Evolutionary conservation across 306 rosid genomes (phyloP), one percentile per base, ranked within the genome.

Genomic region (Vigna unguiculata): DNA sequence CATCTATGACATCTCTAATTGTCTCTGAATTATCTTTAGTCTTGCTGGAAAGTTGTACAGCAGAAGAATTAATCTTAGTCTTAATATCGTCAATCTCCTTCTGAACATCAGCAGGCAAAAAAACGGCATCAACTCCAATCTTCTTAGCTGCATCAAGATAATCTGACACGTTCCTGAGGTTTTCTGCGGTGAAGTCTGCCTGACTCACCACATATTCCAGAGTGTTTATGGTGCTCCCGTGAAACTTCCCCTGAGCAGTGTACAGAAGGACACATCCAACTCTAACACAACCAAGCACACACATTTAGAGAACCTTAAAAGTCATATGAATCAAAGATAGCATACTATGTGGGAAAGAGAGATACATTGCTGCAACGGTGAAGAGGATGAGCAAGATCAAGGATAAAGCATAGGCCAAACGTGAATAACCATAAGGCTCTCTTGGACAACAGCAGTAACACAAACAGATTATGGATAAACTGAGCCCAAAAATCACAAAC

Each of bases 401-500:
- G 69, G 88, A 85, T 73, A 85, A 58, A 71, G 88, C 88, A 85
- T 85, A 85, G 22, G 88, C 86, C 55, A 68, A 0, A 57, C 79
- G 81, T 48, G 86, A 82, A 78, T 85, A 85, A 28, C 88, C 88
- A 71, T 82, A 85, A 74, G 88, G 84, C 49, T 82, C 82, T 71
- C 84, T 81, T 5, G 77, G 69, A 70, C 86, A 82, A 80, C 98
- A 95, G 84, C 99, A 95, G 60, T 85, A 68, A 62, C 92, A 86
- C 25, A 88, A 54, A 64, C 93, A 95, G 68, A 84, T 85, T 60
- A 89, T 0, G 72, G 52, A 86, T 76, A 95, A 85, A 78, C 43
- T 25, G 15, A 95, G 70, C 68, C 90, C 98, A 41, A 89, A 92
- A 40, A 92, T n/a, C 87, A 88, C 85, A 41, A 95, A 92, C 99